A percentile compares a stretch with the other conserved stretches of the same genome.
Evolutionary conservation across 225 moss, liverwort and hornwort genomes (phyloP).

Genomic region (Physcomitrium patens): DNA sequence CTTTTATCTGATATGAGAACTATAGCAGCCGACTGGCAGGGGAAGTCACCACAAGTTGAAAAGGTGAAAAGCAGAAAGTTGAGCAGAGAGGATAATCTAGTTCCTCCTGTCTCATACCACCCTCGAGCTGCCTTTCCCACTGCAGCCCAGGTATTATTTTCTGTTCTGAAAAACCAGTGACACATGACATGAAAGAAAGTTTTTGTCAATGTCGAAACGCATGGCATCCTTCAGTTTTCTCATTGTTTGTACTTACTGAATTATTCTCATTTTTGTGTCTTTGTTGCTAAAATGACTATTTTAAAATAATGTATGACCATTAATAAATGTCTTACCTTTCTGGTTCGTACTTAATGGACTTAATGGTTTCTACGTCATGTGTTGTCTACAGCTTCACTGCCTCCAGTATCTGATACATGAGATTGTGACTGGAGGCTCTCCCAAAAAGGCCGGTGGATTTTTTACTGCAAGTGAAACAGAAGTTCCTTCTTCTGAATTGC

Average conservation of each 20-base stretch:
- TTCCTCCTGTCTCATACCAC: conserved; percentile 49
- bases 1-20: conserved; percentile 81
- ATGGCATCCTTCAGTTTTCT: conserved; percentile 12
- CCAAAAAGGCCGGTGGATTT: conserved; percentile 88
- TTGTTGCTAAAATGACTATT: not conserved
- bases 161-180: not conserved
- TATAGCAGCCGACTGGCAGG: conserved; percentile 87
- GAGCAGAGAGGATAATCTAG: conserved; percentile 62
- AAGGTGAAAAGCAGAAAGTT: conserved; percentile 61
- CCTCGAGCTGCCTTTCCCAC: conserved; percentile 88
- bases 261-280: not conserved
- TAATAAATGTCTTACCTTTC: not conserved
- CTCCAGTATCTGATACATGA: conserved; percentile 92
- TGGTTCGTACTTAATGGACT: not conserved
- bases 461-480: conserved; percentile 86
- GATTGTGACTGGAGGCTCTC: conserved; percentile 83
- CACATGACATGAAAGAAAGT: not conserved
- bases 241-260: not conserved
- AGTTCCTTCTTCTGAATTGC: conserved; percentile 73
- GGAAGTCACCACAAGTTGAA: conserved; percentile 60
- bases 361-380: conserved; percentile 9
- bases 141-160: conserved; percentile 75
- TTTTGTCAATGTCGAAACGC: not conserved
- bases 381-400: conserved; percentile 75
- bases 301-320: not conserved